Evolutionary conservation across 805 yeast species (phyloP), one percentile per base, ranked within the genome.

Genomic region (Starmerella potacharoeniae): DNA sequence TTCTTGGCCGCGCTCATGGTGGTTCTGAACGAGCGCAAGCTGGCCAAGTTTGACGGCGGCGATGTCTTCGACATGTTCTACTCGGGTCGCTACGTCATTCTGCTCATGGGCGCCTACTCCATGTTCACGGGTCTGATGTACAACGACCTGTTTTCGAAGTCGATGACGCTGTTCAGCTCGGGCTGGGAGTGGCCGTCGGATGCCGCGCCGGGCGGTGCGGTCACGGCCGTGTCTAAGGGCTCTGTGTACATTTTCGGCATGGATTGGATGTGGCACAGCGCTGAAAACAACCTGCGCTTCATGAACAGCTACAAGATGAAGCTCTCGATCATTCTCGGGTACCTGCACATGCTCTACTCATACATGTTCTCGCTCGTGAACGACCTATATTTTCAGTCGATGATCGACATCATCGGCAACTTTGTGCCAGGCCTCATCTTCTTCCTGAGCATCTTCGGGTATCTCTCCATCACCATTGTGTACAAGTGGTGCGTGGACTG

Each of bases 291-390:
- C 51, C 76, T 93, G 64, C 71, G 95, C 56, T 93, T 93, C 72
- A 80, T 95, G 51, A 93, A 93, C 73, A 90, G 97, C 2, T 93
- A 87, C 74, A 93, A 93, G 76, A 93, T 93, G 99, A 93, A 93
- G 70, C 75, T 93, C 58, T 89, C 97, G 2, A 84, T 93, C 55
- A 75, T 93, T 62, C 84, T 93, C 90, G 99, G 99, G 4, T 91
- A 84, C 71, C 71, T 78, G 48, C 99, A 93, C 72, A 93, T 93
- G 99, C 73, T 90, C 11, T 93, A 91, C 71, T 86, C 96, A 4
- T 84, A 81, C 66, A 68, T 81, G 69, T 89, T 90, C 66, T 88
- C 97, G 22, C 77, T 86, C 60, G 90, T 86, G 54, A 93, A 93
- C 69, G 83, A 83, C 64, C 63, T 78, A 35, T 78, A 77, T 67